A percentile compares a stretch with the other conserved stretches of the same genome.
phyloP scores from a whole-genome alignment of 1,139 yeast genomes.

The Diutina catenulata region DNA sequence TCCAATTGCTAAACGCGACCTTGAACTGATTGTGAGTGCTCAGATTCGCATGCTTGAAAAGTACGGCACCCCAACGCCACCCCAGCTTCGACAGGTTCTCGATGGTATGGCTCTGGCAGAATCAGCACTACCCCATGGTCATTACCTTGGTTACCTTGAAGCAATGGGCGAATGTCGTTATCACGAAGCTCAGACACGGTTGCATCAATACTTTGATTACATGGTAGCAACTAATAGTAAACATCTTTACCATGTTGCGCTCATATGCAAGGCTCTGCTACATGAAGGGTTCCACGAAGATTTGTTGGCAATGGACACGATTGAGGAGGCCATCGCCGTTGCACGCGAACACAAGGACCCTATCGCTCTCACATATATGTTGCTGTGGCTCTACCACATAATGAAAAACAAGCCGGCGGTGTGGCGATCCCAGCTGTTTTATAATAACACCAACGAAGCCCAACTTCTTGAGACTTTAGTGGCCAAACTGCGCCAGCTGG shows the following conservation, averaged over 20 bases:
- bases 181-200: slow-evolving; percentile 57
- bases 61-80: slow-evolving; percentile 42
- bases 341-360: slow-evolving; percentile 81
- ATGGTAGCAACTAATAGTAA: slow-evolving; percentile 62
- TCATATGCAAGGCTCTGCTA: slow-evolving; percentile 64
- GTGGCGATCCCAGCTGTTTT: slow-evolving; percentile 28
- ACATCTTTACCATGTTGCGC: slow-evolving; percentile 69
- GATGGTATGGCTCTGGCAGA: slow-evolving; percentile 17
- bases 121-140: slow-evolving; percentile 9
- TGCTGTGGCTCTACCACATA: slow-evolving; percentile 71
- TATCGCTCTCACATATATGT: slow-evolving; percentile 59
- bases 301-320: slow-evolving; percentile 65
- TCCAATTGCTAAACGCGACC: slow-evolving; percentile 36
- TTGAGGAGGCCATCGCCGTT: slow-evolving; percentile 78
- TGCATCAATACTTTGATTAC: slow-evolving; percentile 80
- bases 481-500: slow-evolving; percentile 23
- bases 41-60: slow-evolving; percentile 48
- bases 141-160: slow-evolving; percentile 56
- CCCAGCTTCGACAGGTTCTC: slow-evolving; percentile 31
- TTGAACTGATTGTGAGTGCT: slow-evolving; percentile 39
- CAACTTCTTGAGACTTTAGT: slow-evolving; percentile 57
- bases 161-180: slow-evolving; percentile 53
- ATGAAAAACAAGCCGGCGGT: slow-evolving; percentile 56
- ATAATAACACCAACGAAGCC: slow-evolving; percentile 29
- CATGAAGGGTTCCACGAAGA: slow-evolving; percentile 71